Percentiles rank a stretch among this genome's conserved stretches.
Evolutionary conservation across 306 rosid genomes (phyloP).

Genomic region (Vicia villosa): DNA sequence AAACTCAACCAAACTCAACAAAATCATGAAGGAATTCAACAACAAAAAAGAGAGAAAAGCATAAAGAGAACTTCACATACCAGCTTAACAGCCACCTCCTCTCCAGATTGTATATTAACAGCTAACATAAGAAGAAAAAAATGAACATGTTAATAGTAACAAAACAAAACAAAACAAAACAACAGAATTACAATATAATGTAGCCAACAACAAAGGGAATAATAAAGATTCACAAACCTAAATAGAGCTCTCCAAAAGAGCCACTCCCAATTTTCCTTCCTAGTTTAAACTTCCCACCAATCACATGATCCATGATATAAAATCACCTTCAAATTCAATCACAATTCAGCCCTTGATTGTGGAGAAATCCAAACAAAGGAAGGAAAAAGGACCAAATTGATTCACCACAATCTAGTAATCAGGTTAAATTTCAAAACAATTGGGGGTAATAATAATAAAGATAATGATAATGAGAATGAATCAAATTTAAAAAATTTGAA

Average conservation of each 20-base stretch:
- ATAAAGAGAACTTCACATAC: constrained; percentile 53
- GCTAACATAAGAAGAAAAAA: constrained; percentile 49
- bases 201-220: background rate
- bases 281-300: constrained; percentile 88
- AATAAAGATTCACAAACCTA: constrained; percentile 52
- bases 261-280: constrained; percentile 99
- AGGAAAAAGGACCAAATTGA: constrained; percentile 31
- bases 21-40: constrained; percentile 12
- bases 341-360: constrained; percentile 47
- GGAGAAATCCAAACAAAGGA: constrained; percentile 45
- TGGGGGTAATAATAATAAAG: background rate
- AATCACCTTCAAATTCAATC: constrained; percentile 48
- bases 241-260: constrained; percentile 96
- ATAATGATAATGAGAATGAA: constrained; percentile 6
- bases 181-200: constrained; percentile 20
- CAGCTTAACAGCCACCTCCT: constrained; percentile 99
- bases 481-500: constrained; percentile 25
- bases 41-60: background rate
- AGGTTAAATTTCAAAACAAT: background rate
- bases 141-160: constrained; percentile 20
- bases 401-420: constrained; percentile 31
- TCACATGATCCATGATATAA: constrained; percentile 87
- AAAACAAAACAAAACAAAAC: background rate
- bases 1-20: background rate
- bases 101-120: constrained; percentile 92